Percentiles rank a stretch among this genome's conserved stretches.
These are phyloP conservation scores for Ophidiomyces ophidiicola DNA, from an alignment of 2,329 filamentous ascomycete genomes.

Conservation along the genomic window DNA sequence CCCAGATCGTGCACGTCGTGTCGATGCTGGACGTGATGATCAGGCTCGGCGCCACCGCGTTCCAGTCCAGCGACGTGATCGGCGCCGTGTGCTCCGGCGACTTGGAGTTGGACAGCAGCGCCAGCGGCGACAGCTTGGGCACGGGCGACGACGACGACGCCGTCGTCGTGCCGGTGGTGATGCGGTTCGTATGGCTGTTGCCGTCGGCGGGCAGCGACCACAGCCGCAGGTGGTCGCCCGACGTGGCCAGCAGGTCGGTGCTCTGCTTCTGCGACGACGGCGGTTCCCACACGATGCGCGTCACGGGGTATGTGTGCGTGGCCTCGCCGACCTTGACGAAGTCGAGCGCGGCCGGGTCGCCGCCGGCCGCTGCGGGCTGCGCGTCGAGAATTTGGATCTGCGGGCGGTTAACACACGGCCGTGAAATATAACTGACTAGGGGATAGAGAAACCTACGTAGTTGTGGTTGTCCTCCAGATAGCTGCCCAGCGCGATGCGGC, in stretches of 20 bases:
- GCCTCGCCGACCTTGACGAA: constrained; percentile 92
- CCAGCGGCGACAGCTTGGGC: constrained; percentile 82
- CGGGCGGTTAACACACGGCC: constrained; percentile 8
- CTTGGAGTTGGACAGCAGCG: constrained; percentile 91
- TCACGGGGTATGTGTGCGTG: constrained; percentile 95
- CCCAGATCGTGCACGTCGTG: constrained; percentile 98
- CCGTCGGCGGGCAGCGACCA: constrained; percentile 94
- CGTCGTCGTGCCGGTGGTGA: constrained; percentile 48
- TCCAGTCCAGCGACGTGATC: constrained; percentile 94
- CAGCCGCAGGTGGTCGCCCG: constrained; percentile 80
- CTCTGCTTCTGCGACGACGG: constrained; percentile 90
- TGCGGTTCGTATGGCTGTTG: constrained; percentile 28
- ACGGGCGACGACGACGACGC: constrained; percentile 54
- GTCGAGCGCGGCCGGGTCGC: constrained; percentile 64
- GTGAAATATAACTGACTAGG: background rate
- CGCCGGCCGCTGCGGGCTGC: constrained; percentile 58
- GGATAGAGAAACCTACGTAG: constrained; percentile 49
- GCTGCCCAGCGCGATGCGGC: constrained; percentile 89
- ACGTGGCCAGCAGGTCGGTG: constrained; percentile 87
- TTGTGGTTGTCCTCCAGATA: constrained; percentile 98
- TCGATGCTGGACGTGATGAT: constrained; percentile 99
- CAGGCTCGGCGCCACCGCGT: constrained; percentile 86
- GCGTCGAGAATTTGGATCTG: constrained; percentile 96
- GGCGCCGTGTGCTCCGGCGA: constrained; percentile 96
- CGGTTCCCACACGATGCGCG: constrained; percentile 87